Base-by-base conservation (phyloP, 148 eudicot genomes). In the Rhododendron vialii region DNA sequence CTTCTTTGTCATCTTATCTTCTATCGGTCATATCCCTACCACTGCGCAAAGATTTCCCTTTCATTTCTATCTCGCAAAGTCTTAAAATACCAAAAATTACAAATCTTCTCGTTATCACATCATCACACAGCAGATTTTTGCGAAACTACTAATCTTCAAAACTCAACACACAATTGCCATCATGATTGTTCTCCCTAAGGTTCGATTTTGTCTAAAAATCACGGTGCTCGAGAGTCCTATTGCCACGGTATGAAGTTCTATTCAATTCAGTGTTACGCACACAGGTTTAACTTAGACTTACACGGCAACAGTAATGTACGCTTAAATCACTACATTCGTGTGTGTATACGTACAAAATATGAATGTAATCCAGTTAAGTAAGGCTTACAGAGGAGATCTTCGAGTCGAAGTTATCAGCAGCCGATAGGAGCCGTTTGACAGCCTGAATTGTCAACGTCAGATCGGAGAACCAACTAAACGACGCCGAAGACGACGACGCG, bases 391-490 rank as follows among this genome's bases (percentile, higher is more conserved):
- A 84, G 38, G 91, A 89, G 82, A 78, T 80, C 83, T 90, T 87
- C 41, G 90, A 88, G 86, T 90, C 91, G 84, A 92, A 92, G 84
- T 82, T 87, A 50, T 90, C 88, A 33, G 94, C 95, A 80, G 89
- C 88, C 4, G 86, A 51, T 24, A 94, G 89, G 45, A 94, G 87
- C 4, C 91, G 88, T 77, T 92, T 92, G 2, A 94, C 91, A 63
- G 90, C 93, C 69, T 91, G 92, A 81, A 94, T 90, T 78, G 93
- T 87, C 41, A 85, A 1, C 22, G 89, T 83, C 50, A 93, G 90
- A 83, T 93, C 94, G 65, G 89, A 89, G 20, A 93, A 85, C 76
- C 86, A 89, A 45, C 75, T 43, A 43, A 85, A 75, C 0, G 71
- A n/a, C 26, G 87, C 80, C 4, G 89, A 85, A 4, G 88, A 86